Conservation (phyloP, 129 eudicot genomes). For the Pseudognaphalium luteoalbum region DNA sequence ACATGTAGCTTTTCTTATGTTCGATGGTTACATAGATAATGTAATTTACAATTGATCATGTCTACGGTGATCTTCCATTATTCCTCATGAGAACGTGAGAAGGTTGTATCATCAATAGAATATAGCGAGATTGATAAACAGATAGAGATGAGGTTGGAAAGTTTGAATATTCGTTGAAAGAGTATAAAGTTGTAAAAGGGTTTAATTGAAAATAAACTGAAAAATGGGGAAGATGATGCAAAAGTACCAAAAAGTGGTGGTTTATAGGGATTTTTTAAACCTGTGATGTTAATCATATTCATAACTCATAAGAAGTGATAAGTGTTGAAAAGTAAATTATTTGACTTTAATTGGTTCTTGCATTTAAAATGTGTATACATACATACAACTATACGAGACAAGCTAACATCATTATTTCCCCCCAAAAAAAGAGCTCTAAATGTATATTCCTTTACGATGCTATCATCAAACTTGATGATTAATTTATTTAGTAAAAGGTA, state of each 20-base stretch:
- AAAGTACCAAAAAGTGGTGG: slow-evolving; percentile 3
- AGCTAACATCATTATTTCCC: slow-evolving; percentile 11
- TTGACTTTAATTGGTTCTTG: slow-evolving; percentile 16
- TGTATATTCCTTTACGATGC: slow-evolving; percentile 1
- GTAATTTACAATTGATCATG: no score
- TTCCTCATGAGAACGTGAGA: no score
- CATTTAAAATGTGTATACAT: slow-evolving; percentile 24
- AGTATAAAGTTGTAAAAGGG: neutral
- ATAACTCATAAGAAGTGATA: slow-evolving; percentile 23
- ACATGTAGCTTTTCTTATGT: no score
- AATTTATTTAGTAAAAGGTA: no score
- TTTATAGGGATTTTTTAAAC: neutral
- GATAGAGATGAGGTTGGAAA: no score
- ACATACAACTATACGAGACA: neutral
- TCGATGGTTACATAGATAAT: no score
- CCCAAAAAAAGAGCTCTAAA: neutral
- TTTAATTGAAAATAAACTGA: neutral
- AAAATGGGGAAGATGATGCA: neutral
- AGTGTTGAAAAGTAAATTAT: slow-evolving; percentile 25
- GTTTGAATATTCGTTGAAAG: neutral
- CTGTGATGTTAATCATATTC: slow-evolving; percentile 9
- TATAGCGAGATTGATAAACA: no score
- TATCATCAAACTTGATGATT: neutral
- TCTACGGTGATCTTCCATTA: no score
- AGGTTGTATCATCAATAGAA: no score